Conservation (phyloP, 768 basidiomycete genomes). For the Mycena venus region DNA sequence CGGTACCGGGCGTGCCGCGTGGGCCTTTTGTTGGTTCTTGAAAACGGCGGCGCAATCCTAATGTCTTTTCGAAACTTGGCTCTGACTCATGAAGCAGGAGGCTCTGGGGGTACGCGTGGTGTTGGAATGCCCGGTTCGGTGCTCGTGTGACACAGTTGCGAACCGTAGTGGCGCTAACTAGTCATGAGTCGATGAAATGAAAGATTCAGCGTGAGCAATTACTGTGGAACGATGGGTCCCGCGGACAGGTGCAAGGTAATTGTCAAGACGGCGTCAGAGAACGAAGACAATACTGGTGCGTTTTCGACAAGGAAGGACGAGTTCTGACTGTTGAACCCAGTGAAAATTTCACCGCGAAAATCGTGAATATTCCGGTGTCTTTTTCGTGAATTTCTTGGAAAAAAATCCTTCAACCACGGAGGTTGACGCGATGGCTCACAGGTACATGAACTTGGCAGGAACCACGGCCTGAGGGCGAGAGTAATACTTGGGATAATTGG, state of each 20-base stretch:
- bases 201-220: not conserved
- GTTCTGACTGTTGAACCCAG: not conserved
- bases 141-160: no score
- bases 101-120: no score
- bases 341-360: not conserved
- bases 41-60: no score
- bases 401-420: not conserved
- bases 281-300: not conserved
- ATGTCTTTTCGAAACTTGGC: no score
- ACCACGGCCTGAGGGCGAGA: not conserved
- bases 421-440: not conserved
- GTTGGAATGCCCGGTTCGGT: no score
- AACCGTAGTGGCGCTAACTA: no score
- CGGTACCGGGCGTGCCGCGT: no score
- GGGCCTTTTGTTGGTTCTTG: no score
- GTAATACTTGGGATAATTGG: not conserved
- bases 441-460: slow-evolving; percentile 5
- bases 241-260: not conserved
- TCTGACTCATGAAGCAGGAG: no score
- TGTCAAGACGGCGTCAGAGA: not conserved
- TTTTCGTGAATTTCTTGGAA: not conserved
- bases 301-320: not conserved
- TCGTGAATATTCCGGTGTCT: not conserved
- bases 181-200: not conserved
- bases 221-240: not conserved